A percentile compares a stretch with the other conserved stretches of the same genome.
Conservation (phyloP, 2,329 filamentous ascomycete species). For the Sporothrix variecibatus region DNA sequence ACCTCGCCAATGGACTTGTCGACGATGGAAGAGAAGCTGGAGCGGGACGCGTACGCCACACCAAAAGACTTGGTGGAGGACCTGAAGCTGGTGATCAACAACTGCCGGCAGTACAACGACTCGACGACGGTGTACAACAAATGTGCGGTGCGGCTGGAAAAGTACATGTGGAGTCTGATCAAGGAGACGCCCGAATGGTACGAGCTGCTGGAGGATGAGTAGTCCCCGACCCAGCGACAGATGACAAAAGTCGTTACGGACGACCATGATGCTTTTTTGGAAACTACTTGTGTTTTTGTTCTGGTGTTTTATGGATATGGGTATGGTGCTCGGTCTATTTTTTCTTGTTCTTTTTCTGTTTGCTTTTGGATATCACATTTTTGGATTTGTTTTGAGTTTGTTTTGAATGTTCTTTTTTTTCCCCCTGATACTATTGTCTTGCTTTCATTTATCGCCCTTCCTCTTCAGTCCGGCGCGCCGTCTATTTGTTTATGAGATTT, state of each 20-base stretch:
- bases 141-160: slow-evolving; percentile 87
- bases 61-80: slow-evolving; percentile 93
- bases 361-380: neutral
- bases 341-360: neutral
- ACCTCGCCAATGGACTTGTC: slow-evolving; percentile 95
- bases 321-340: neutral
- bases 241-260: neutral
- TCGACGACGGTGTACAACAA: slow-evolving; percentile 95
- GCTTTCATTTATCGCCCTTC: neutral
- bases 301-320: neutral
- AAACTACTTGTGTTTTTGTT: neutral
- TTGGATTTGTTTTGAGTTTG: neutral
- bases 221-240: neutral
- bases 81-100: slow-evolving; percentile 86
- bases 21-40: slow-evolving; percentile 96
- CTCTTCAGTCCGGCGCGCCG: neutral
- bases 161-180: slow-evolving; percentile 94
- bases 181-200: slow-evolving; percentile 91
- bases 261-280: neutral
- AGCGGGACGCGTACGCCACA: slow-evolving; percentile 85
- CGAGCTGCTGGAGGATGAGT: slow-evolving; percentile 24
- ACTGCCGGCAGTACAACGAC: slow-evolving; percentile 95
- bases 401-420: neutral
- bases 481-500: neutral
- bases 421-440: neutral